Conservation (phyloP, 1,284 basidiomycete genomes). For the Neotropicomus parvogracilis region DNA sequence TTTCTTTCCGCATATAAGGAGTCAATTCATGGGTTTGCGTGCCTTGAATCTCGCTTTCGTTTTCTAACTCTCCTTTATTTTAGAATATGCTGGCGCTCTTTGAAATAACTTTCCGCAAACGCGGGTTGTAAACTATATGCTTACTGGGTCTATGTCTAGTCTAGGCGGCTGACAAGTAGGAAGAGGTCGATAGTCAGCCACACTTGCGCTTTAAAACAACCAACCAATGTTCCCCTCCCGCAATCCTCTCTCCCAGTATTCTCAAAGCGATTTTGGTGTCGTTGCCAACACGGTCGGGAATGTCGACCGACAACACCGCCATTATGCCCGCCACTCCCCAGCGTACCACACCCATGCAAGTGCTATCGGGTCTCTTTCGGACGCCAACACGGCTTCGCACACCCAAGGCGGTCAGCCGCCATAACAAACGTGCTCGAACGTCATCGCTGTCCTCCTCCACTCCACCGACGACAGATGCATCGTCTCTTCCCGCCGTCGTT, state of each 20-base stretch:
- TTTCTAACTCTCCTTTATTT: too few species aligned
- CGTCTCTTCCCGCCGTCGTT: slow-evolving; percentile 33
- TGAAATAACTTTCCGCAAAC: background rate
- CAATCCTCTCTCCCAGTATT: background rate
- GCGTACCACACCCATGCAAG: slow-evolving; percentile 16
- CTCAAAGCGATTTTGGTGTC: background rate
- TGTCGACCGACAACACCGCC: slow-evolving; percentile 11
- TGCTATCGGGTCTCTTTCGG: slow-evolving; percentile 22
- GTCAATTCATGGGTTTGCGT: too few species aligned
- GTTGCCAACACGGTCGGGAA: slow-evolving; percentile 1
- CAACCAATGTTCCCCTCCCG: background rate
- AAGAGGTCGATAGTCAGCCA: slow-evolving; percentile 11
- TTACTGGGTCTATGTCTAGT: background rate
- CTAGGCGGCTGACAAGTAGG: slow-evolving; percentile 8
- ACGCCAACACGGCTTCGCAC: slow-evolving; percentile 23
- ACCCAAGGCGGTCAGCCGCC: slow-evolving; percentile 16
- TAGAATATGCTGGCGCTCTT: too few species aligned
- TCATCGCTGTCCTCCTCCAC: slow-evolving; percentile 8
- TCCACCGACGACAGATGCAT: slow-evolving; percentile 5
- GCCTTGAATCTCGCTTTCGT: too few species aligned
- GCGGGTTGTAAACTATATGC: background rate
- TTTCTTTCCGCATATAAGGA: too few species aligned
- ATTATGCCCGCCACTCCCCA: slow-evolving; percentile 14
- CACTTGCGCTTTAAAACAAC: slow-evolving; percentile 8
- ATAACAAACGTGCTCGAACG: slow-evolving; percentile 19